Base-by-base conservation (phyloP, 2,329 filamentous ascomycete genomes). In the Thermoascus crustaceus region DNA sequence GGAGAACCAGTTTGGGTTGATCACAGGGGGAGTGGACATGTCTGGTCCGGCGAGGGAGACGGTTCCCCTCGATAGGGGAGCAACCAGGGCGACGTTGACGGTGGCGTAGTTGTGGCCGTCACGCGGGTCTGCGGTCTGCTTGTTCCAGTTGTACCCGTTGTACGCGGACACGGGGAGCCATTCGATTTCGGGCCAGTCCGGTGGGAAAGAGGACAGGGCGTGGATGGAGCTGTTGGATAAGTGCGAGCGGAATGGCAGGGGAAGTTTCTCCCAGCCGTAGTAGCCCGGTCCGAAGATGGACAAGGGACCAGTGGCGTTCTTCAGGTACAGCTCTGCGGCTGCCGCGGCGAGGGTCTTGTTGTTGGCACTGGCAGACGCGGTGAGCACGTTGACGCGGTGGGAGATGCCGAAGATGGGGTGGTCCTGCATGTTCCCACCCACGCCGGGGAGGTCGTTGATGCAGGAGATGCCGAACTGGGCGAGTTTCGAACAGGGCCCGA, bases 1-100 rank as follows among this genome's bases (percentile, higher is more conserved):
- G 2, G 52, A 52, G 1, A 74, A 51, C 58, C 63, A 74, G 42
- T 67, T 67, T 1, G 67, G 64, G 41, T 71, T 56, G 39, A 72
- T 64, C 8, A 64, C 44, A 0, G 71, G 69, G 1, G 49, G 45
- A 13, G 63, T 58, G 0, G 45, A 40, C 0, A 52, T 59, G 9
- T 58, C 50, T n/a, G 47, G 34, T 0, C 58, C 63, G 0, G 34
- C 32, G n/a, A 73, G 56, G 0, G 60, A 64, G 2, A 73, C 50
- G 30, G 53, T 69, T 4, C 70, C 70, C 0, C 63, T 60, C 0
- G 66, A 70, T 0, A 58, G 39, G 3, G 67, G 63, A 0, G 66
- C 56, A 2, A 64, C 52, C 0, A 72, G 47, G 0, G 56, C 58
- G 1, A 44, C 52, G 1, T 46, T 31, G 1, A 64, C 38, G 2